Base-by-base conservation (phyloP, 176 grass and related monocot species). In the Oryza longistaminata region DNA sequence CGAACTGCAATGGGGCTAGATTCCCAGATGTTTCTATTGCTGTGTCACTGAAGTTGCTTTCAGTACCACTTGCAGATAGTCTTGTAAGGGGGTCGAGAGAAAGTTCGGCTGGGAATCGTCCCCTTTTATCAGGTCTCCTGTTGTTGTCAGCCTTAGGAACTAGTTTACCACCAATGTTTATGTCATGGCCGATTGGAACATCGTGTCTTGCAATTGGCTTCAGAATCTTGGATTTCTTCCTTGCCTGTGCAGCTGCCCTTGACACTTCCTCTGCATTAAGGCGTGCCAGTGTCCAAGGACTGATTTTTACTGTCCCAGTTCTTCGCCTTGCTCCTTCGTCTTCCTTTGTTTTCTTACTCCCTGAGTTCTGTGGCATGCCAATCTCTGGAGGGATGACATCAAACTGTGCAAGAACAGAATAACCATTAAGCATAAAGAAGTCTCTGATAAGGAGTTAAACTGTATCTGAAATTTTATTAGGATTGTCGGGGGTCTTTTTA, bases 181-280 rank as follows among this genome's bases (percentile, higher is more conserved):
- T 62, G 10, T 90, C 90, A 7, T 85, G 85, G 42, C 77, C 66
- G 39, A 29, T 84, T n/a, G 55, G 74, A 21, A 22, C 7, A 31
- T 87, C 87, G 69, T 83, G 86, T 84, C 82, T 90, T 64, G n/a
- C 17, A 9, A 92, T 72, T 77, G 93, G 96, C 69, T 96, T 94
- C 71, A 99, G 86, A 75, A 96, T 87, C 66, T 87, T 92, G 86
- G 96, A 99, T 88, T 92, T 99, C 83, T 96, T 99, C 72, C 85
- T 87, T 26, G 96, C 93, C 49, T 94, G 82, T 0, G 90, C 90
- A 16, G 96, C 96, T 81, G 92, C 93, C 90, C 92, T 99, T 22
- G 93, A 99, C 73, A 99, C 96, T 83, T 99, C 96, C 72, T 99
- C 96, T 2, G 96, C 93, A 42, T 99, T 99, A 62, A 99, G 90